Base-by-base conservation (phyloP, 2,329 filamentous ascomycete genomes). In the Pestalotiopsis sp. region DNA sequence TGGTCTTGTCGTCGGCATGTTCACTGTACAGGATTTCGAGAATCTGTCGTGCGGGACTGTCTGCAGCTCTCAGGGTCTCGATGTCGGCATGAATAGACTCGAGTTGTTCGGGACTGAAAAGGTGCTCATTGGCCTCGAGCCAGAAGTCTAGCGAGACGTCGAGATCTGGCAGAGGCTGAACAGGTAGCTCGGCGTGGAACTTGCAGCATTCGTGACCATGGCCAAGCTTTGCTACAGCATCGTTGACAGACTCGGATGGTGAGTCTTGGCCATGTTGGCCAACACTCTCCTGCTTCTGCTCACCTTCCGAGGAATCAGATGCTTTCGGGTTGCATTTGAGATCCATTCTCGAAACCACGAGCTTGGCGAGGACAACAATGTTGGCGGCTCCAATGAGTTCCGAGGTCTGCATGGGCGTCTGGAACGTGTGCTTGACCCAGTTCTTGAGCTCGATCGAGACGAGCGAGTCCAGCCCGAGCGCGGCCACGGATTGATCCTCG, bases 361-460 rank as follows among this genome's bases (percentile, higher is more conserved):
- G 25, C 25, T 58, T 68, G 0, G 66, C 45, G 1, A 68, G 38
- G 3, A 39, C 60, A 2, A 68, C 7, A 7, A 68, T 64, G 31
- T 41, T 66, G 11, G 17, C 62, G 66, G 59, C n/a, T 66, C 72
- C 49, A 70, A 68, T 71, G n/a, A 74, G 65, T 20, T 65, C 63
- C 17, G 45, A 52, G 13, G 38, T 31, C 17, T 65, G 72, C 23
- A 73, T 23, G 14, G 68, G 66, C 6, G 69, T 61, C 62, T 70
- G 58, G 45, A 73, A 72, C 11, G 68, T 70, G 25, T 70, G 74
- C 52, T 59, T 58, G 36, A 64, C 39, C 68, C 68, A 69, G 41
- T 65, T 69, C 68, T 66, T 60, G 5, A 69, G 27, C 45, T 69
- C 68, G 57, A 69, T 69, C 4, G 64, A 64, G 23, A 65, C 64